phyloP scores from a whole-genome alignment of 2,329 filamentous ascomycete species.

The Pestalotiopsis fici region DNA sequence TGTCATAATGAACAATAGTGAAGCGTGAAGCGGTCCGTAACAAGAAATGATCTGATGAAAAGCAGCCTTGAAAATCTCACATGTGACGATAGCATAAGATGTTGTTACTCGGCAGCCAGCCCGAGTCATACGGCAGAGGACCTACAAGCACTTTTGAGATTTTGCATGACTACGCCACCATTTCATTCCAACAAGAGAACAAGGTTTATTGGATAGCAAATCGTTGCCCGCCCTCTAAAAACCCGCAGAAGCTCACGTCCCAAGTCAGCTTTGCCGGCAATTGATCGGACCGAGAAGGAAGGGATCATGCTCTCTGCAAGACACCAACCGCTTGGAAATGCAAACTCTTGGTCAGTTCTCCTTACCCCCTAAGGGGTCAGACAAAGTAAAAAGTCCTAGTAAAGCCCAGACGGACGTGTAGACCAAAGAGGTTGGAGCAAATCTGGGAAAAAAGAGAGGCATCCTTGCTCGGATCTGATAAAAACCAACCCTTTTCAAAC shows the following conservation, averaged over 20 bases:
- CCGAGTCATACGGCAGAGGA: not conserved
- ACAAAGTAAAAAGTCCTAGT: not conserved
- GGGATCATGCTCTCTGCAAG: not conserved
- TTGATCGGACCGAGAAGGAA: not conserved
- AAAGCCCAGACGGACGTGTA: too few relatives aligned
- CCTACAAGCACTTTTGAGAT: not conserved
- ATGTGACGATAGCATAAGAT: not conserved
- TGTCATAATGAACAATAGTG: too few relatives aligned
- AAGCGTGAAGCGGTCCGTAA: too few relatives aligned
- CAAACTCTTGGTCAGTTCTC: not conserved
- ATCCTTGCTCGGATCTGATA: conserved; percentile 5
- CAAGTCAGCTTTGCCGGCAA: not conserved
- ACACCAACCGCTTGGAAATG: not conserved
- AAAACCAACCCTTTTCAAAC: not conserved
- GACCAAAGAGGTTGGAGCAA: not conserved
- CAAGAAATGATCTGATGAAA: too few relatives aligned
- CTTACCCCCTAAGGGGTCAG: not conserved
- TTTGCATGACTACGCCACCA: not conserved
- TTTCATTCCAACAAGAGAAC: not conserved
- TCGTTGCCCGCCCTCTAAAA: not conserved
- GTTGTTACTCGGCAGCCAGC: not conserved
- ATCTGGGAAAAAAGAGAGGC: not conserved
- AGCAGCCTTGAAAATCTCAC: not conserved
- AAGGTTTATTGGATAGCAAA: not conserved
- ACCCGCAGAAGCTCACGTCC: not conserved